Evolutionary conservation across 306 rosid genomes (phyloP), one percentile per base, ranked within the genome.

Genomic region (Vigna radiata): DNA sequence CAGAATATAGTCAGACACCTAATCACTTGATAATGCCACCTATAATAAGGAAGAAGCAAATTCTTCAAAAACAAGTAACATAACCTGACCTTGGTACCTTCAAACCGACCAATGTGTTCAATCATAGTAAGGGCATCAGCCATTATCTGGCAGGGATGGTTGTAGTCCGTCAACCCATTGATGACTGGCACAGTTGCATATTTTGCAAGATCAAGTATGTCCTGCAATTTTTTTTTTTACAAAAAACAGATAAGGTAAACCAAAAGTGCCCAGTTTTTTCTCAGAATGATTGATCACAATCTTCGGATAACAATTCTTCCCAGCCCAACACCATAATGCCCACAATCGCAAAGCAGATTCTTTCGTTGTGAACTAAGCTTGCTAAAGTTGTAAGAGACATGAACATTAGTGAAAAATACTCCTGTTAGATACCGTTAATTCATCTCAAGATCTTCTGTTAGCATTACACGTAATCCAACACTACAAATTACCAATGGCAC

Each of bases 121-220:
- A 96, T 88, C 29, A 96, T 89, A 39, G 98, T 92, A 73, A 96
- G 98, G 73, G 91, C 99, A 88, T 96, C 99, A 8, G 99, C 99
- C 97, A 96, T 92, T 85, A 96, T 91, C 86, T 96, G 99, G 77
- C 90, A 85, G 7, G 99, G 99, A 79, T 92, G 99, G 83, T 95
- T 95, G 87, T 89, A 95, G 87, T 92, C 99, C 21, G 99, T 92
- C 90, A 95, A 85, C 64, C 98, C 99, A 87, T 95, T 95, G 76
- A 95, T 72, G 77, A 95, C 98, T 19, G 99, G 98, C 53, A 95
- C 97, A 62, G 81, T 77, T 53, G 99, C 77, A 83, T 89, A 81
- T 73, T 87, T 89, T 14, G 99, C 96, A 80, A 95, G 87, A 86
- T 95, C 98, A 76, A 92, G 93, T 79, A 92, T 89, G 83, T 95